Evolutionary conservation across 176 grass and related monocot species (phyloP), one percentile per base, ranked within the genome.

Genomic region (Aegilops umbellulata): DNA sequence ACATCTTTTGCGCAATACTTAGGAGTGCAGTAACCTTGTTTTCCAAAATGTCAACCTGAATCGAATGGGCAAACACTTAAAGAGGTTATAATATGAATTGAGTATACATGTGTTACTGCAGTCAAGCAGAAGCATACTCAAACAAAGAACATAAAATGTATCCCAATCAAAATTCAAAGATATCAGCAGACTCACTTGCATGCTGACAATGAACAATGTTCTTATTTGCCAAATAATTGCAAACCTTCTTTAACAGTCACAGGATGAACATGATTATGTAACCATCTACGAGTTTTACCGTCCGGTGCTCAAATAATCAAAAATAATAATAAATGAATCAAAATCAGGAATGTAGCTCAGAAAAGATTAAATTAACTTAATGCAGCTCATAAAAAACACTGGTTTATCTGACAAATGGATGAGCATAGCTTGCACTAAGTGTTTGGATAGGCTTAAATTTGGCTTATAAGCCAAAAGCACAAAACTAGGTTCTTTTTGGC

Each of bases 1-100:
- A 90, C 88, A 99, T 95, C 85, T 95, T 99, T 86, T 91, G 90
- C 71, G 94, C 90, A 91, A 99, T 92, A 74, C 75, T 88, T 58
- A 96, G 55, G 29, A 99, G 86, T 36, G 82, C 82, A 87, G 91
- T 93, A 72, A 99, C 92, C 84, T 99, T 95, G 73, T 96, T 88
- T 60, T 86, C 94, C 35, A 99, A 81, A 79, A 85, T 61, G 34
- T 94, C 92, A 82, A 99, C 97, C 97, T 99, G 85, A 75, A 74
- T 53, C 12, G 86, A 82, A 81, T 11, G 83, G 14, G 84, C 84
- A 84, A 80, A 39, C 7, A 76, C 22, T 80, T 31, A 62, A 78
- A 75, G 7, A 73, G 17, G 57, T 64, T 61, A 73, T 47, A 49
- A 66, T 5, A 67, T 31, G 35, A 74, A 51, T 69, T 62, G 76